phyloP scores from a whole-genome alignment of 2,329 filamentous ascomycete genomes.

The Diaporthe caulivora region DNA sequence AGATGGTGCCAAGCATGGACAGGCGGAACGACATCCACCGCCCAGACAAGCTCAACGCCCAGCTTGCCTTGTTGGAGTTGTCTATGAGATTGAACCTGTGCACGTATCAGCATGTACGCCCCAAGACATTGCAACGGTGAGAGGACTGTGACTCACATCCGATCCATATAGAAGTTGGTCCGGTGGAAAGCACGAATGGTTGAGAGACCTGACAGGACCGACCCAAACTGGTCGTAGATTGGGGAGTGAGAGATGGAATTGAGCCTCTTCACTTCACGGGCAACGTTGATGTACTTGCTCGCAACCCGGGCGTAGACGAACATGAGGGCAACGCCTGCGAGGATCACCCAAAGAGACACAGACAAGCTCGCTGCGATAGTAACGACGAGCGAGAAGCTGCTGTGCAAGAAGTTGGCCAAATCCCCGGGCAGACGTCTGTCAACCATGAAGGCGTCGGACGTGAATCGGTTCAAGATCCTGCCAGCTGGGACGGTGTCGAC shows the following conservation, averaged over 20 bases:
- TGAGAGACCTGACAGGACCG: constrained; percentile 54
- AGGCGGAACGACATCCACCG: constrained; percentile 55
- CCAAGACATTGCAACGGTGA: not conserved
- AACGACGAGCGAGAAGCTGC: constrained; percentile 48
- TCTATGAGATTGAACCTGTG: constrained; percentile 48
- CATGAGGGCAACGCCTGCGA: constrained; percentile 52
- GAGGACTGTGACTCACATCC: constrained; percentile 43
- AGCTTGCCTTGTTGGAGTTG: constrained; percentile 48
- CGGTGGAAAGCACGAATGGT: constrained; percentile 57
- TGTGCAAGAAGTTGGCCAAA: constrained; percentile 47
- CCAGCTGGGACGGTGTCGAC: constrained; percentile 56
- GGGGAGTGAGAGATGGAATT: constrained; percentile 56
- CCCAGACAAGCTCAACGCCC: constrained; percentile 48
- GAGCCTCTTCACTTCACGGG: constrained; percentile 56
- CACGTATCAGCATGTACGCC: not conserved
- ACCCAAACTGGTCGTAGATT: constrained; percentile 57
- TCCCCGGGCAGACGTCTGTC: constrained; percentile 51
- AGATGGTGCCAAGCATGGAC: constrained; percentile 54
- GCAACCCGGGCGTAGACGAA: constrained; percentile 51
- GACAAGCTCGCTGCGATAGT: constrained; percentile 52
- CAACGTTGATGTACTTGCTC: constrained; percentile 51
- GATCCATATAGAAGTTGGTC: constrained; percentile 51
- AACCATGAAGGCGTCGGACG: constrained; percentile 53
- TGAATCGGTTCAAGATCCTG: constrained; percentile 58
- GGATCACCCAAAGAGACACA: constrained; percentile 51